Percentiles rank a stretch among this genome's conserved stretches.
phyloP scores from a whole-genome alignment of 225 moss, liverwort and hornwort genomes.

The Pseudisothecium myosuroides region DNA sequence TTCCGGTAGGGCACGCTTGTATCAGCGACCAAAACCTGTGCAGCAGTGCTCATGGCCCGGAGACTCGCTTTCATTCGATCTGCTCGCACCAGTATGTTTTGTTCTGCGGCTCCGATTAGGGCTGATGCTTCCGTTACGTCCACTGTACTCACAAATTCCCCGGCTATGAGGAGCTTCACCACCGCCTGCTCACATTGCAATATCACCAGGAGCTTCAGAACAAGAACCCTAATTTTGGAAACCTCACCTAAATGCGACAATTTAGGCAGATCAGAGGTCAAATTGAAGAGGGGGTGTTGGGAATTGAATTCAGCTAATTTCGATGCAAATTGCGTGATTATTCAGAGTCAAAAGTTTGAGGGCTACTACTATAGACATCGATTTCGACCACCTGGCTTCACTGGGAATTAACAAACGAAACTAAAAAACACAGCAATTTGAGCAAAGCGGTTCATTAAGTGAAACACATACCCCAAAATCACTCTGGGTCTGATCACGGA shows the following conservation, averaged over 20 bases:
- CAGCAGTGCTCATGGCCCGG: constrained; percentile 13
- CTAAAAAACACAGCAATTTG: no score
- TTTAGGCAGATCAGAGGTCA: not conserved
- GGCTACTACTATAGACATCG: no score
- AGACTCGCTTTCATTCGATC: constrained; percentile 16
- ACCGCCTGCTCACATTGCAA: constrained; percentile 15
- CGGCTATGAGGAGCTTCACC: constrained; percentile 27
- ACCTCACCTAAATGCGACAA: not conserved
- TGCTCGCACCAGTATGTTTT: constrained; percentile 7
- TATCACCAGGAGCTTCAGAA: not conserved
- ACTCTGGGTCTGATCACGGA: not conserved
- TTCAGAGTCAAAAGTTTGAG: not conserved
- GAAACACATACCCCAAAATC: not conserved
- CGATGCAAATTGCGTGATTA: not conserved
- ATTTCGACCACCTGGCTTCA: not conserved
- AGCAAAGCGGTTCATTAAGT: not conserved
- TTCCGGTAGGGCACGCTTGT: not conserved
- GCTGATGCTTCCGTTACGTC: constrained; percentile 39
- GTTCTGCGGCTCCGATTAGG: constrained; percentile 29
- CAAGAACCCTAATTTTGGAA: not conserved
- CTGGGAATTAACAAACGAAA: not conserved
- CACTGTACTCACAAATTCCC: constrained; percentile 26
- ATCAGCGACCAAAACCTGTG: constrained; percentile 32
- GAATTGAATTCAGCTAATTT: not conserved
- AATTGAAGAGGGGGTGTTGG: not conserved